Evolutionary conservation across 2,329 filamentous ascomycete genomes (phyloP).

Genomic region (Fusarium sp.): DNA sequence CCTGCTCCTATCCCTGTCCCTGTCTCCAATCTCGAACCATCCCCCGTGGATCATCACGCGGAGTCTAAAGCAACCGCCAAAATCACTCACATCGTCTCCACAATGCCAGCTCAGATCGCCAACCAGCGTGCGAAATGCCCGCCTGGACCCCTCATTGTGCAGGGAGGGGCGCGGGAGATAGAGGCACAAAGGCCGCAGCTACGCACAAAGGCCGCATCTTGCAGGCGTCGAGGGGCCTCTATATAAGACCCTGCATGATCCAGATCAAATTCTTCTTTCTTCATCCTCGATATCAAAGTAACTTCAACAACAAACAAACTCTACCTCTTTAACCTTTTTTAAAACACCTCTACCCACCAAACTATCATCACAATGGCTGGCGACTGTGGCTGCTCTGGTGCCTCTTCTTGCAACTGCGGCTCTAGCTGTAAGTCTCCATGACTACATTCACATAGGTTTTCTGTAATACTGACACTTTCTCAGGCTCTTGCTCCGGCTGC

Average conservation of each 20-base stretch:
- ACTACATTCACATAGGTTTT: neutral
- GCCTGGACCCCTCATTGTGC: slow-evolving; percentile 32
- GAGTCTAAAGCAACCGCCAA: slow-evolving; percentile 38
- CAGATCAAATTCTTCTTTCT: slow-evolving; percentile 5
- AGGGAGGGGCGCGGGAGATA: slow-evolving; percentile 27
- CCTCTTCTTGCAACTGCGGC: slow-evolving; percentile 55
- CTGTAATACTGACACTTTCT: slow-evolving; percentile 23
- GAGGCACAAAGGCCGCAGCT: slow-evolving; percentile 41
- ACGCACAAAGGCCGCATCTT: slow-evolving; percentile 41
- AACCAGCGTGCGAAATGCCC: slow-evolving; percentile 22
- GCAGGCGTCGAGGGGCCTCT: slow-evolving; percentile 13
- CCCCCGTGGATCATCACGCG: slow-evolving; percentile 26
- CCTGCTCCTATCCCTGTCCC: slow-evolving; percentile 21
- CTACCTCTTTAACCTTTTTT: slow-evolving; percentile 3
- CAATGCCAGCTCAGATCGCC: slow-evolving; percentile 33
- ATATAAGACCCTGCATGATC: slow-evolving; percentile 48
- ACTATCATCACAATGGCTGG: slow-evolving; percentile 53
- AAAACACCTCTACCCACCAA: slow-evolving; percentile 19
- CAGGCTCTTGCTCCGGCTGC: slow-evolving; percentile 53
- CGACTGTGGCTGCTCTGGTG: slow-evolving; percentile 55
- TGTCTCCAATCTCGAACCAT: slow-evolving; percentile 33
- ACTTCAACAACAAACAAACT: neutral
- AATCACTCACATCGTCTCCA: slow-evolving; percentile 46
- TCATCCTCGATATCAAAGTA: slow-evolving; percentile 20
- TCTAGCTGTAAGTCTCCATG: slow-evolving; percentile 51